Percentiles rank a stretch among this genome's conserved stretches.
Conservation (phyloP, 305 asterid species). For the Fraxinus latifolia region DNA sequence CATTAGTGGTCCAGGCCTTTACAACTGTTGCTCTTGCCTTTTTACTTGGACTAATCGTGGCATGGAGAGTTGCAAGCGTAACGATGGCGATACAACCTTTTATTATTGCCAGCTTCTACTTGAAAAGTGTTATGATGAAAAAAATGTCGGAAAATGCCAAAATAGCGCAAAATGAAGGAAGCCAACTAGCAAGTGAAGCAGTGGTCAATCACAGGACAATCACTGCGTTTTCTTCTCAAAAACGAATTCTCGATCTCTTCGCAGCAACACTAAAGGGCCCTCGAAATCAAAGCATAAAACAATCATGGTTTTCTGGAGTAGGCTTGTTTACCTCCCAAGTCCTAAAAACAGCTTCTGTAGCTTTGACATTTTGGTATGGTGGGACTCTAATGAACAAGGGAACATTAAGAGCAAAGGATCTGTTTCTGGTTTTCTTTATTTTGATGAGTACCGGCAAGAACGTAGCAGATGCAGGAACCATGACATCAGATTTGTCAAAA, state of each 20-base stretch:
- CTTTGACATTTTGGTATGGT: constrained; percentile 79
- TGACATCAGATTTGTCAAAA: constrained; percentile 68
- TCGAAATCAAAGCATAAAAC: constrained; percentile 45
- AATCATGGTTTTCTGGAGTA: constrained; percentile 60
- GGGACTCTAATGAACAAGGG: constrained; percentile 64
- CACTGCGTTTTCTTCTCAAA: constrained; percentile 71
- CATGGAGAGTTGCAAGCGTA: constrained; percentile 68
- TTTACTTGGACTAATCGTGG: constrained; percentile 40
- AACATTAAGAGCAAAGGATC: constrained; percentile 46
- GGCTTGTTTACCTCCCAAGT: constrained; percentile 61
- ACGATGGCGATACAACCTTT: constrained; percentile 66
- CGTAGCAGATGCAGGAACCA: constrained; percentile 79
- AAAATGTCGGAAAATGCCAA: constrained; percentile 52
- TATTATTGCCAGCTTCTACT: constrained; percentile 57
- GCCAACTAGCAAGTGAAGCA: constrained; percentile 76
- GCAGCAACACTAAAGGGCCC: constrained; percentile 42
- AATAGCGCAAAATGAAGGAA: constrained; percentile 64
- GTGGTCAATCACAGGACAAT: constrained; percentile 73
- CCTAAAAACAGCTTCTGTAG: constrained; percentile 48
- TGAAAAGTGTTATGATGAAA: constrained; percentile 56
- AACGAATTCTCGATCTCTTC: constrained; percentile 46
- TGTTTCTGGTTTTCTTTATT: constrained; percentile 69
- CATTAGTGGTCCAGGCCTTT: constrained; percentile 56
- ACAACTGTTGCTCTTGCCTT: constrained; percentile 54
- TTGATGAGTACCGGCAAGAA: constrained; percentile 74